Conservation (phyloP, 2,329 filamentous ascomycete species). For the Emydomyces testavorans region DNA sequence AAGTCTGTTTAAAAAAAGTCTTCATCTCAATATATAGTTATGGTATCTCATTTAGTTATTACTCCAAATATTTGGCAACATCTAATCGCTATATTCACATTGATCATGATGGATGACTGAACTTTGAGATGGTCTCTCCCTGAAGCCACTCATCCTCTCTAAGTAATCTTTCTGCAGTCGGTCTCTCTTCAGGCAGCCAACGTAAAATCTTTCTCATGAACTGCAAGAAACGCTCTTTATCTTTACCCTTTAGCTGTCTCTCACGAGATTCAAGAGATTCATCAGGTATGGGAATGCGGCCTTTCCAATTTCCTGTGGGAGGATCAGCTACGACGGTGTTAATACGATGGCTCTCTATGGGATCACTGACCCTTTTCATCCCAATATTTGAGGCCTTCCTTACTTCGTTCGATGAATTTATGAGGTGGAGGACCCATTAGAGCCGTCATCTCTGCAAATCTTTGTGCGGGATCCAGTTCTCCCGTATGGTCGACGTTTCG, state of each 20-base stretch:
- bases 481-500: slow-evolving; percentile 18
- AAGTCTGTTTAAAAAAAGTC: too few relatives aligned
- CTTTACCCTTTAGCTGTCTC: slow-evolving; percentile 9
- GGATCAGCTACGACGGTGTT: not conserved
- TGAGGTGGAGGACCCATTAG: slow-evolving; percentile 21
- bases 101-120: not conserved
- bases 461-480: slow-evolving; percentile 18
- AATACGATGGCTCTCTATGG: too few relatives aligned
- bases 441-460: slow-evolving; percentile 22
- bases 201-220: slow-evolving; percentile 18
- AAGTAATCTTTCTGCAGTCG: not conserved
- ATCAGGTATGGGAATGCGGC: slow-evolving; percentile 1
- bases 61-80: not conserved
- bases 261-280: slow-evolving; percentile 14
- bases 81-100: not conserved
- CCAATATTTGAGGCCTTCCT: slow-evolving; percentile 14
- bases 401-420: slow-evolving; percentile 21
- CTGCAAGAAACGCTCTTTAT: slow-evolving; percentile 16
- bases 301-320: slow-evolving; percentile 11
- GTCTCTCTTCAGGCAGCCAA: slow-evolving; percentile 13
- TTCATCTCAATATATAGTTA: too few relatives aligned
- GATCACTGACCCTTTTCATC: slow-evolving; percentile 4
- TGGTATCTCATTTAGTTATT: too few relatives aligned
- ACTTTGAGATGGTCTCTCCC: not conserved
- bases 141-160: not conserved